Evolutionary conservation across 1,284 basidiomycete species (phyloP).

Genomic region (Cutaneotrichosporon cavernicola): DNA sequence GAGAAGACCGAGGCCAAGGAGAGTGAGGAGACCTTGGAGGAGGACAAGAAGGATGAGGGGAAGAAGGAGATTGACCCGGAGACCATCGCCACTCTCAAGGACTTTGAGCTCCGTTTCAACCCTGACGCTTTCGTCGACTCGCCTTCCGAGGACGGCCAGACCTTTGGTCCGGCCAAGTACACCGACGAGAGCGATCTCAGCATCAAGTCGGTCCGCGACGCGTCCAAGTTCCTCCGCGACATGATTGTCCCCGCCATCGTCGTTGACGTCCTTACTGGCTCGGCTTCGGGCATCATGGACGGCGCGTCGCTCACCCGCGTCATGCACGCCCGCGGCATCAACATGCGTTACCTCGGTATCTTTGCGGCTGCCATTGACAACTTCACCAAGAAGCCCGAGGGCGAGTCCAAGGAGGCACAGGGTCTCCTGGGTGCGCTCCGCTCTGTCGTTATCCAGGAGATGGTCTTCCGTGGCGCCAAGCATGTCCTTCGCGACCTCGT

Average conservation of each 20-base stretch:
- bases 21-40: constrained; percentile 29
- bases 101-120: constrained; percentile 60
- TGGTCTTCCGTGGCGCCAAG: constrained; percentile 60
- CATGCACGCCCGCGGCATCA: constrained; percentile 60
- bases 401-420: constrained; percentile 31
- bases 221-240: constrained; percentile 57
- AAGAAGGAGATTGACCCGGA: constrained; percentile 29
- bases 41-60: constrained; percentile 14
- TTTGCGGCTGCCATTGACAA: constrained; percentile 53
- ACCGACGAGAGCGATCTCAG: constrained; percentile 57
- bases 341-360: constrained; percentile 60
- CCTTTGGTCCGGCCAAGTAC: constrained; percentile 36
- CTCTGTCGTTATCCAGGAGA: constrained; percentile 57
- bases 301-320: constrained; percentile 56
- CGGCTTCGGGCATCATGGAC: constrained; percentile 56
- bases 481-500: constrained; percentile 57
- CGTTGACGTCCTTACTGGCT: constrained; percentile 56
- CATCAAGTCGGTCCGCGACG: constrained; percentile 59
- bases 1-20: constrained; percentile 17
- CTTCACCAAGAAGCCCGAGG: constrained; percentile 47
- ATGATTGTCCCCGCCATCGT: constrained; percentile 56
- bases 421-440: constrained; percentile 49
- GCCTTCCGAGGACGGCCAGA: constrained; percentile 21
- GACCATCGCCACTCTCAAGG: constrained; percentile 38
- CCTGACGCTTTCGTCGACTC: constrained; percentile 60